A percentile compares a stretch with the other conserved stretches of the same genome.
These are phyloP conservation scores for Thelephora aurantiotincta DNA, from an alignment of 768 basidiomycete species.

Conservation along the genomic window DNA sequence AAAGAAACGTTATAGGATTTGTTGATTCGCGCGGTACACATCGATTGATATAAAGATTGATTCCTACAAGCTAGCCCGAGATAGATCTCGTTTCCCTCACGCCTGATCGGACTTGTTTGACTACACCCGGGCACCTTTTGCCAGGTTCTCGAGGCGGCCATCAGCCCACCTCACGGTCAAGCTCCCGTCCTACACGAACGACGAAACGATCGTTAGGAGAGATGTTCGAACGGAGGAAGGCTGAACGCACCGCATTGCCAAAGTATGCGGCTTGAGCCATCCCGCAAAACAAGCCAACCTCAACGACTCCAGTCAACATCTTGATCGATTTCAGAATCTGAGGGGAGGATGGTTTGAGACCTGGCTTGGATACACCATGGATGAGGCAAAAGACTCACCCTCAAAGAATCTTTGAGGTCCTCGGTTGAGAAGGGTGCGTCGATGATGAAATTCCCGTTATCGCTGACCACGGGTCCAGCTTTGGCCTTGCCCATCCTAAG, in stretches of 20 bases:
- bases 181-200: constrained; percentile 41
- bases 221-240: not conserved
- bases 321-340: constrained; percentile 76
- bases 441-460: constrained; percentile 96
- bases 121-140: constrained; percentile 1
- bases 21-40: no score
- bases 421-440: constrained; percentile 81
- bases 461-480: constrained; percentile 92
- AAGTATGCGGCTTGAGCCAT: constrained; percentile 97
- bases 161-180: constrained; percentile 48
- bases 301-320: constrained; percentile 95
- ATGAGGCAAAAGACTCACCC: constrained; percentile 23
- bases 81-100: no score
- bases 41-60: no score
- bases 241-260: constrained; percentile 52
- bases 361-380: not conserved
- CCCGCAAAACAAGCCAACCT: constrained; percentile 92
- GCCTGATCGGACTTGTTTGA: no score
- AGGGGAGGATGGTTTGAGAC: not conserved
- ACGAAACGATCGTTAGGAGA: constrained; percentile 1
- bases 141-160: constrained; percentile 27
- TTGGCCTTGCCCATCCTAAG: constrained; percentile 89
- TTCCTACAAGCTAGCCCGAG: no score
- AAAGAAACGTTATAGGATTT: no score
- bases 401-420: constrained; percentile 49